Base-by-base conservation (phyloP, 306 rosid genomes). In the Rubus parviflorus region DNA sequence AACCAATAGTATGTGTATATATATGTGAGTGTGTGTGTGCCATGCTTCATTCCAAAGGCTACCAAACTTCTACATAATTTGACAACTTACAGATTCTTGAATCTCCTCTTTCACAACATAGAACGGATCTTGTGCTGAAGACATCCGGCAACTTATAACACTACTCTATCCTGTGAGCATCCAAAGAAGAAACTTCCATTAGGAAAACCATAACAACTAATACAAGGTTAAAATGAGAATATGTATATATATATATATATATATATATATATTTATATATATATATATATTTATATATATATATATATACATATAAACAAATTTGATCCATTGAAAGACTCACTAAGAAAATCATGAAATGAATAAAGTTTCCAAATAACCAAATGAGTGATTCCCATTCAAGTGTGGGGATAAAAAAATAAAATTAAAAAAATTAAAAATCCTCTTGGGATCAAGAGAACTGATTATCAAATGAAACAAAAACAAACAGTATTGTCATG, bases 31-130 rank as follows among this genome's bases (percentile, higher is more conserved):
- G 25, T 17, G n/a, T n/a, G n/a, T 52, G 30, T 43, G 25, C 7
- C n/a, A 60, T 35, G 23, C 42, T 22, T 22, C 25, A 68, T 56
- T 56, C 75, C 67, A 6, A 58, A 20, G 40, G 58, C 65, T 60
- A 37, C 6, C 45, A 11, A 23, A 58, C 23, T 17, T 41, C 15
- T 10, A 38, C 51, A 41, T 35, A 62, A 80, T 75, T 70, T 45
- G 74, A 72, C 15, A 70, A 83, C 92, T 90, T 84, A 96, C 99
- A 78, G 98, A 96, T 51, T 93, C 90, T 84, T 96, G 99, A 88
- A 96, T 92, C 88, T 96, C 99, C 68, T 88, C 94, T 79, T 93
- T 96, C 53, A 96, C 99, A 72, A 96, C 98, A 83, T 96, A 96
- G 80, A 96, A 96, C 12, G 99, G 99, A 85, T 96, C 99, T 80